Base-by-base conservation (phyloP, 176 grass and related monocot species). In the Tillandsia leiboldiana region DNA sequence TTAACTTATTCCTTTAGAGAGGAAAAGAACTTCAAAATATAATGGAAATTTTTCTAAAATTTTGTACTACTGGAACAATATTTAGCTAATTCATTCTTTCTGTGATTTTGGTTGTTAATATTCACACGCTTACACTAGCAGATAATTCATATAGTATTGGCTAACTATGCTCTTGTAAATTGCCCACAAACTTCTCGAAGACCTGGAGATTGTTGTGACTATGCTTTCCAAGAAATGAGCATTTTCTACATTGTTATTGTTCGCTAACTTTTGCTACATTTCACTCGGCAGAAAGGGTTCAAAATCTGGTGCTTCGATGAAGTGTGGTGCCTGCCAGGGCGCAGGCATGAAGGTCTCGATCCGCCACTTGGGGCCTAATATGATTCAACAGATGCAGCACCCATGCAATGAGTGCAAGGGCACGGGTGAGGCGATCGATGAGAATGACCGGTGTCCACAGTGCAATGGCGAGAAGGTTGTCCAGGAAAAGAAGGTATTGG, bases 351-450 rank as follows among this genome's bases (percentile, higher is more conserved):
- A 87, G 82, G 81, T 96, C 15, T 83, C 86, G 48, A 83, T 96
- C 1, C 72, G 91, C 18, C 87, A 90, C 54, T 11, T 96, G 63
- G 91, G 86, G 5, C 91, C 91, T n/a, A 72, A 76, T 42, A 96
- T 96, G 91, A 87, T 96, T 50, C 91, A 96, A 47, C 91, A 96
- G 69, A 96, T 96, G 91, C 91, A 90, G 51, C 84, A 85, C 51
- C 79, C 87, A 50, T 96, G 91, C 84, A 90, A 80, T 9, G 91
- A 90, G 22, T 96, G 87, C 76, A 96, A 82, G 67, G 91, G 84
- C 9, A 85, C 82, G 71, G 91, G 91, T 1, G 91, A 96, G 79
- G 90, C 81, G 10, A 90, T 96, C 61, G 87, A 11, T 0, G 84
- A 96, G 0, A 96, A 90, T 79, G 91, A 96, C 63, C 72, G 91